phyloP scores from a whole-genome alignment of 345 rosid species.

The Syzygium grande region DNA sequence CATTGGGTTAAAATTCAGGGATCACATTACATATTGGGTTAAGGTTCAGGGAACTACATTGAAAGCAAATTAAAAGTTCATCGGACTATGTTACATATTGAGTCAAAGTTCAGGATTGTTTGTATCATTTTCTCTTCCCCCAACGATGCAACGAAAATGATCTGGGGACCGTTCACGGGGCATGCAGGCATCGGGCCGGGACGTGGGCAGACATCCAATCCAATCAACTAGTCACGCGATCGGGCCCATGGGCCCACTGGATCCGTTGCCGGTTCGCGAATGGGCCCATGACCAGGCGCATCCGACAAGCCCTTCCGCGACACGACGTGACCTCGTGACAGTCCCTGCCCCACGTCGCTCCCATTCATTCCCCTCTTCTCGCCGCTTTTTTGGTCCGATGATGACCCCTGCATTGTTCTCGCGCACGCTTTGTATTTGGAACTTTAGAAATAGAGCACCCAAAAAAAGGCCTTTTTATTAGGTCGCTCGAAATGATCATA shows the following conservation, averaged over 20 bases:
- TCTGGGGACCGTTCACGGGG: background rate
- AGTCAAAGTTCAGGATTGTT: too few relatives aligned
- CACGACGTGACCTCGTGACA: background rate
- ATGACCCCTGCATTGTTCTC: background rate
- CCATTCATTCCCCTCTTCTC: background rate
- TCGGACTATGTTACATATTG: too few relatives aligned
- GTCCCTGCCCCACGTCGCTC: background rate
- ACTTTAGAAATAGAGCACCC: background rate
- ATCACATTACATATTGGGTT: too few relatives aligned
- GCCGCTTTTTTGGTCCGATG: background rate
- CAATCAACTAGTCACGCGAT: background rate
- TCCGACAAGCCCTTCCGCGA: background rate
- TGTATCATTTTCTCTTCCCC: background rate
- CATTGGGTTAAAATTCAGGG: too few relatives aligned
- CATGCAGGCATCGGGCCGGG: background rate
- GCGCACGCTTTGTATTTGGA: background rate
- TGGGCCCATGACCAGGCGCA: background rate
- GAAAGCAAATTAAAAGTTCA: too few relatives aligned
- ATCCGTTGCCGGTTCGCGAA: background rate
- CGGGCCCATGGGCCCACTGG: background rate
- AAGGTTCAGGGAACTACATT: too few relatives aligned
- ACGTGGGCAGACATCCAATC: background rate
- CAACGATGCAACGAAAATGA: background rate
- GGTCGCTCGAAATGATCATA: background rate
- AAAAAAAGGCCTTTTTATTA: background rate